Conservation (phyloP, 768 basidiomycete species). For the Suillus luteus region DNA sequence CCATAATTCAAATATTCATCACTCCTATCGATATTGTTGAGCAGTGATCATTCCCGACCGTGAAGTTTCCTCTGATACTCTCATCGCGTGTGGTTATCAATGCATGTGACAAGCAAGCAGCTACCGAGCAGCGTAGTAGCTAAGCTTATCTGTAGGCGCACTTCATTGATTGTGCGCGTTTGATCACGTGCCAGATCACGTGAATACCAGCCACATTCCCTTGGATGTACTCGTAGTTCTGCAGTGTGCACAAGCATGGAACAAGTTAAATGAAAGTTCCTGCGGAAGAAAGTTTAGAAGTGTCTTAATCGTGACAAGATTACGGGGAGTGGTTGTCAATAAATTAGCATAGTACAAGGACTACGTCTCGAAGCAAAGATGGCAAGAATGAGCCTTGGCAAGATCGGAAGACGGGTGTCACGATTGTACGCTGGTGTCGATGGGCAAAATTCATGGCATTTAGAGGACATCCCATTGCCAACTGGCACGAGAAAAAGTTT, state of each 20-base stretch:
- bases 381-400: not conserved
- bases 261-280: not conserved
- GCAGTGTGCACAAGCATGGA: not conserved
- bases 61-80: not conserved
- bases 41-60: not conserved
- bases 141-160: not conserved
- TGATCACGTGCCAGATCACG: constrained; percentile 2
- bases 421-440: not conserved
- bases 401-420: constrained; percentile 3
- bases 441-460: not conserved
- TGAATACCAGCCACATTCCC: not conserved
- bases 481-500: not conserved
- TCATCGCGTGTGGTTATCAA: not conserved
- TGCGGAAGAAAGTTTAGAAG: not conserved
- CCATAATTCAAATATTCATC: not conserved
- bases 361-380: not conserved
- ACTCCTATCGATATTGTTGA: not conserved
- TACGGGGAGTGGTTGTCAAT: not conserved
- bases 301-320: constrained; percentile 6
- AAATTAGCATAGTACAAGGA: not conserved
- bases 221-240: not conserved
- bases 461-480: not conserved
- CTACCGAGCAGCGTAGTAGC: not conserved
- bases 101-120: not conserved
- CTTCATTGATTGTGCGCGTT: not conserved